Percentiles rank a stretch among this genome's conserved stretches.
Evolutionary conservation across 208 protist genomes (phyloP).

Genomic region (Wallacemonas sp.): DNA sequence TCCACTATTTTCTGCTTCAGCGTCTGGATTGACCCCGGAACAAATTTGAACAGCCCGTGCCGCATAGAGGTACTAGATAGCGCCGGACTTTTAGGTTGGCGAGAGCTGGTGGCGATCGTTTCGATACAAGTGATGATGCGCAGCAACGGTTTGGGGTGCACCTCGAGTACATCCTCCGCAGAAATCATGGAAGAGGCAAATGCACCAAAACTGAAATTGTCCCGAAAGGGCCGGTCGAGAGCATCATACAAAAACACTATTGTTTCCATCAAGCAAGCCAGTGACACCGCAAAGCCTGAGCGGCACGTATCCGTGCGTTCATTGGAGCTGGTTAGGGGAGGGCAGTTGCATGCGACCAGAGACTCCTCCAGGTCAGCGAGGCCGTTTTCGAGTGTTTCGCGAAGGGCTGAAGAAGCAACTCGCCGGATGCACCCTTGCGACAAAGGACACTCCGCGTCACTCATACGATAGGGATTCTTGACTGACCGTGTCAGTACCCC

Average conservation of each 20-base stretch:
- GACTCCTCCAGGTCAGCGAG: slow-evolving; percentile 2
- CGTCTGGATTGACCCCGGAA: slow-evolving; percentile 15
- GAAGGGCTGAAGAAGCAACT: background rate
- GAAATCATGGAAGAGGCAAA: slow-evolving; percentile 16
- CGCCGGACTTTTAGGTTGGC: background rate
- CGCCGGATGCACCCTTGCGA: background rate
- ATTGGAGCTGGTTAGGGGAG: background rate
- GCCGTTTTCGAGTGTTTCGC: background rate
- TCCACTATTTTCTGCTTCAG: slow-evolving; percentile 18
- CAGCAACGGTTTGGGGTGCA: slow-evolving; percentile 22
- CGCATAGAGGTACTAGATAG: background rate
- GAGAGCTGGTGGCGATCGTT: background rate
- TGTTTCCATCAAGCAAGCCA: slow-evolving; percentile 34
- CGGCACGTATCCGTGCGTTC: slow-evolving; percentile 17
- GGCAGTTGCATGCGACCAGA: slow-evolving; percentile 3
- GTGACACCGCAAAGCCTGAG: slow-evolving; percentile 14
- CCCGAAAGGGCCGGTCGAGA: background rate
- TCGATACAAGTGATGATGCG: slow-evolving; percentile 23
- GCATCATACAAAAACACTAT: slow-evolving; percentile 18
- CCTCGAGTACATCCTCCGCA: slow-evolving; percentile 13
- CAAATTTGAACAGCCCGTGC: slow-evolving; percentile 10
- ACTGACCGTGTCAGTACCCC: background rate
- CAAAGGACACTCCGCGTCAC: slow-evolving; percentile 5
- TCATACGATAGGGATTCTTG: background rate
- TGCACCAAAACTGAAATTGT: slow-evolving; percentile 11